Conservation (phyloP, 1,284 basidiomycete species). For the Leccinum pachyderme region DNA sequence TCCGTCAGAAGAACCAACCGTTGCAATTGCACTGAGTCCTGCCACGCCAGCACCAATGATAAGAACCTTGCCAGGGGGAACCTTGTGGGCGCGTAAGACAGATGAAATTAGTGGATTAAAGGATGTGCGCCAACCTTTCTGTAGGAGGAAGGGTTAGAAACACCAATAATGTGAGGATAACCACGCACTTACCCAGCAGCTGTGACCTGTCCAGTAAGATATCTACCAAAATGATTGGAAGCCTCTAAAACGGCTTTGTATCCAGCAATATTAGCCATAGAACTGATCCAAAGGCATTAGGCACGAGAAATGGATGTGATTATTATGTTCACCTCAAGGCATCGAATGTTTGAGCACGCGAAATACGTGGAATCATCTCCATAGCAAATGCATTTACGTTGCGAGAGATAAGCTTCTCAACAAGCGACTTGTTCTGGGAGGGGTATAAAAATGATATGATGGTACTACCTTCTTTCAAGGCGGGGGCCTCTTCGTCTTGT, state of each 20-base stretch:
- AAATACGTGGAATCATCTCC: constrained; percentile 88
- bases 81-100: constrained; percentile 43
- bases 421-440: constrained; percentile 70
- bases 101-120: constrained; percentile 1
- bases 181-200: constrained; percentile 67
- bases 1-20: constrained; percentile 42
- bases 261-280: constrained; percentile 88
- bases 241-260: constrained; percentile 88
- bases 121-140: constrained; percentile 25
- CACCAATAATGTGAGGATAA: constrained; percentile 2
- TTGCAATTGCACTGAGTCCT: constrained; percentile 81
- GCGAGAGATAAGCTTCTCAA: constrained; percentile 62
- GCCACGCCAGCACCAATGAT: constrained; percentile 87
- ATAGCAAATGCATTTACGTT: constrained; percentile 69
- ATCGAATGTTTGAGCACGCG: constrained; percentile 83
- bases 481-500: constrained; percentile 55
- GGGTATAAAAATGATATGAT: constrained; percentile 85
- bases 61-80: constrained; percentile 81
- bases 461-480: constrained; percentile 68
- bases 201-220: constrained; percentile 85
- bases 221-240: constrained; percentile 82
- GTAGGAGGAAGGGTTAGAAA: constrained; percentile 5
- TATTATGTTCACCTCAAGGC: constrained; percentile 60
- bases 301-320: neutral
- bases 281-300: constrained; percentile 43